Base-by-base conservation (phyloP, 2,329 filamentous ascomycete species). In the Fusarium sp. region DNA sequence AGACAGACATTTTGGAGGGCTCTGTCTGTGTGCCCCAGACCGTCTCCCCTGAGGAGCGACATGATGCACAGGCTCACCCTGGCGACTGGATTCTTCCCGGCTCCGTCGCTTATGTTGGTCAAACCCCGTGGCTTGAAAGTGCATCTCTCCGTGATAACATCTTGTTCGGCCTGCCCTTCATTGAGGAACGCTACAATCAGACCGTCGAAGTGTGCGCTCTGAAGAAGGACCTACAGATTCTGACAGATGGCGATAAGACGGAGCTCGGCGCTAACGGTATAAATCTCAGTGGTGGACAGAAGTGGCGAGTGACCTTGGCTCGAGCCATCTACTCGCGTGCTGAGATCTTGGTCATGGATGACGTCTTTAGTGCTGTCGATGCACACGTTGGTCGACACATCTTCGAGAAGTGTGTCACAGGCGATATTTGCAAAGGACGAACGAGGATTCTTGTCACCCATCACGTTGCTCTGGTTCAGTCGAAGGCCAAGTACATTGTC, bases 61-160 rank as follows among this genome's bases (percentile, higher is more conserved):
- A 86, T 65, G 90, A 93, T 71, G 77, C 80, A 54, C 86, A 89
- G 65, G 91, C 91, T 4, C 90, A 87, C 49, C 81, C 76, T 46
- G 83, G 79, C 31, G 86, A 92, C 69, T 94, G 92, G 92, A 89
- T 91, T 45, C 84, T 93, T 18, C 85, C 89, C 10, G 85, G 86
- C 4, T 86, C 90, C 3, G 85, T 94, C 49, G 92, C 92, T 0
- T 95, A 90, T 71, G 91, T 94, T 34, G 88, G 90, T 2, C 92
- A 94, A 75, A 93, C 91, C 10, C 92, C 93, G 0, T 96, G 92
- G 93, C 92, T 96, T 50, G 92, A 95, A 75, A 95, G 94, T 72
- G 91, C 90, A 1, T 91, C 89, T 8, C 89, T 97, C 65, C 89
- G 86, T 58, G 89, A 93, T 45, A 97, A 96, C 71, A 91, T 96